Evolutionary conservation across 192 early-diverging fungal genomes (phyloP).

Genomic region (Diversispora eburnea): DNA sequence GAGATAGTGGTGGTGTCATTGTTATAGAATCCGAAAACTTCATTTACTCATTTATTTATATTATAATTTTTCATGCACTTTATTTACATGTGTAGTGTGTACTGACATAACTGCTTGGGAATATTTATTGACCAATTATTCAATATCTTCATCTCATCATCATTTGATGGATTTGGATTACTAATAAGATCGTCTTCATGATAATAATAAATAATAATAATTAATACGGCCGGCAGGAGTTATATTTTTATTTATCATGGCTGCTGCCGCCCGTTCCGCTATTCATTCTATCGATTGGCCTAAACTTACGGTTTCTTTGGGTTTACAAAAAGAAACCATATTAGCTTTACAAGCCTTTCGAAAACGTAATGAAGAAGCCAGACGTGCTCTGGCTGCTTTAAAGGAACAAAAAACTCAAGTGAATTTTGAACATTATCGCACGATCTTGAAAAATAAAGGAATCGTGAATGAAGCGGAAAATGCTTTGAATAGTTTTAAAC

Average conservation of each 20-base stretch:
- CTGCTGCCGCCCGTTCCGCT: slow-evolving; percentile 52
- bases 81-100: too few relatives aligned
- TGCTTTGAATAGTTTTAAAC: slow-evolving; percentile 74
- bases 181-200: too few relatives aligned
- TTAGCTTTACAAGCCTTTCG: slow-evolving; percentile 85
- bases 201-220: too few relatives aligned
- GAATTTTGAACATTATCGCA: slow-evolving; percentile 87
- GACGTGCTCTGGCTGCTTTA: slow-evolving; percentile 76
- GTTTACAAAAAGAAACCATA: slow-evolving; percentile 84
- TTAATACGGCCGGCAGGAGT: too few relatives aligned
- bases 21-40: too few relatives aligned
- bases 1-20: too few relatives aligned
- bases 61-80: too few relatives aligned
- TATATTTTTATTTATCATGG: slow-evolving; percentile 19
- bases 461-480: slow-evolving; percentile 90
- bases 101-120: too few relatives aligned
- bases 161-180: too few relatives aligned
- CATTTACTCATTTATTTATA: too few relatives aligned
- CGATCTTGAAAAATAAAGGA: slow-evolving; percentile 85
- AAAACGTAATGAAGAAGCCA: slow-evolving; percentile 89
- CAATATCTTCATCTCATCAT: too few relatives aligned
- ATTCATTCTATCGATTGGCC: slow-evolving; percentile 79
- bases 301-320: slow-evolving; percentile 74
- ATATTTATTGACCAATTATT: too few relatives aligned
- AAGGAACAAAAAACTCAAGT: slow-evolving; percentile 76